Conservation (phyloP, 148 eudicot species). For the Diospyros lotus region DNA sequence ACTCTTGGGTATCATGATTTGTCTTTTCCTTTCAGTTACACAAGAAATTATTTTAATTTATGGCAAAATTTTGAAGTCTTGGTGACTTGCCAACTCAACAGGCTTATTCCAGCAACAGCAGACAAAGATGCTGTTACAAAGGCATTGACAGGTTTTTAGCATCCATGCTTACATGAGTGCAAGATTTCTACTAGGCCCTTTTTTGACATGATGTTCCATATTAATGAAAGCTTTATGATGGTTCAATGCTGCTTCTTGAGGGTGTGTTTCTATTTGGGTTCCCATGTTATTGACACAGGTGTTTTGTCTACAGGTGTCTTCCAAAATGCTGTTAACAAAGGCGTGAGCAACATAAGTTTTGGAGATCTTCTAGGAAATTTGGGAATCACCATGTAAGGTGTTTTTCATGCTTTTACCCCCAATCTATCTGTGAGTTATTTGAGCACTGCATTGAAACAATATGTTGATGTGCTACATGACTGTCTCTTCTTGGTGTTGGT, state of each 20-base stretch:
- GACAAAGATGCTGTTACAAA: conserved; percentile 85
- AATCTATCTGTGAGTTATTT: neutral
- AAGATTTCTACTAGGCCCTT: neutral
- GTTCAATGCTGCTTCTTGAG: neutral
- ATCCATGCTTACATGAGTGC: conserved; percentile 1
- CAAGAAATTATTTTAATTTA: neutral
- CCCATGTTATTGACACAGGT: conserved; percentile 6
- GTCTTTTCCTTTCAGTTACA: conserved; percentile 6
- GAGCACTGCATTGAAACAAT: neutral
- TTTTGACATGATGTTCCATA: neutral
- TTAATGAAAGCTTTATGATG: conserved; percentile 1
- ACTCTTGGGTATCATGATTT: conserved; percentile 71
- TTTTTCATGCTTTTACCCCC: conserved; percentile 4
- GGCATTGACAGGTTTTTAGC: conserved; percentile 76
- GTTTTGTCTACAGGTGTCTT: conserved; percentile 58
- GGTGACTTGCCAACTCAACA: conserved; percentile 24
- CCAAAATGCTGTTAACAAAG: conserved; percentile 75
- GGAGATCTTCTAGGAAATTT: conserved; percentile 85
- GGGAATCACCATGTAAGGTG: conserved; percentile 78
- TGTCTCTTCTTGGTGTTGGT: neutral
- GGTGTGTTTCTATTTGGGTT: conserved; percentile 3
- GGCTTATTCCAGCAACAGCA: conserved; percentile 90
- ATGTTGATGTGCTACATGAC: neutral
- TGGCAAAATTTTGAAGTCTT: conserved; percentile 6
- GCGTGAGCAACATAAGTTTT: conserved; percentile 78